Conservation (phyloP, 2,329 filamentous ascomycete genomes). For the Neofusicoccum sp. region DNA sequence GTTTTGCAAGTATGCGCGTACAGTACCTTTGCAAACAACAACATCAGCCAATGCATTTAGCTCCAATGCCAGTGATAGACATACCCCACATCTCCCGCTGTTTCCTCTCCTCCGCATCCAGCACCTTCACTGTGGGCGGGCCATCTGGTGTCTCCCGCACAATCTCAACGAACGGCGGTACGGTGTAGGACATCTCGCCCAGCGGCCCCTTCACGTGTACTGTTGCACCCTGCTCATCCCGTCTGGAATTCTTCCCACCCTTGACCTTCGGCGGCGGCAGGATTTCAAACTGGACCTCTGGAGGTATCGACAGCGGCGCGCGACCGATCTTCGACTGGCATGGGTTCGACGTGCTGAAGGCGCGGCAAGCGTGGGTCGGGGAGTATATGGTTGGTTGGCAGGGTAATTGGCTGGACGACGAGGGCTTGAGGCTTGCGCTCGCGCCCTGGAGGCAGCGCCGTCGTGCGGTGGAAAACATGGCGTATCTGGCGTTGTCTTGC, state of each 20-base stretch:
- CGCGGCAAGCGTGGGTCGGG: conserved; percentile 48
- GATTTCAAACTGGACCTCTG: conserved; percentile 65
- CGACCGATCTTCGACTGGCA: conserved; percentile 80
- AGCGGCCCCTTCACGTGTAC: conserved; percentile 79
- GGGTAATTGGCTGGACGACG: conserved; percentile 41
- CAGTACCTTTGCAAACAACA: conserved; percentile 63
- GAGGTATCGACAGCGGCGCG: conserved; percentile 50
- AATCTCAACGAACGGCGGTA: conserved; percentile 77
- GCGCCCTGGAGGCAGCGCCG: conserved; percentile 55
- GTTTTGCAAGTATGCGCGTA: conserved; percentile 84
- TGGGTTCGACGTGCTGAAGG: conserved; percentile 70
- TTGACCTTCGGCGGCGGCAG: conserved; percentile 61
- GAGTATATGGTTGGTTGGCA: conserved; percentile 71
- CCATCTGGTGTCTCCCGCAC: conserved; percentile 62
- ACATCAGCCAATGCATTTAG: neutral
- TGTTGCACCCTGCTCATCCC: conserved; percentile 61
- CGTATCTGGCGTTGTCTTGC: conserved; percentile 23
- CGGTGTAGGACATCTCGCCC: conserved; percentile 70
- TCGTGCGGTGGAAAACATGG: conserved; percentile 65
- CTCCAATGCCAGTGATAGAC: conserved; percentile 27
- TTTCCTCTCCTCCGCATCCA: conserved; percentile 65
- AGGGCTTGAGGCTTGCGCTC: conserved; percentile 39
- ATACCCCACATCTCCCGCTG: conserved; percentile 97
- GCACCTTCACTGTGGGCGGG: conserved; percentile 67
- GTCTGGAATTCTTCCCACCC: conserved; percentile 58